Base-by-base conservation (phyloP, 257 asterid genomes). In the Eustoma russellianum region DNA sequence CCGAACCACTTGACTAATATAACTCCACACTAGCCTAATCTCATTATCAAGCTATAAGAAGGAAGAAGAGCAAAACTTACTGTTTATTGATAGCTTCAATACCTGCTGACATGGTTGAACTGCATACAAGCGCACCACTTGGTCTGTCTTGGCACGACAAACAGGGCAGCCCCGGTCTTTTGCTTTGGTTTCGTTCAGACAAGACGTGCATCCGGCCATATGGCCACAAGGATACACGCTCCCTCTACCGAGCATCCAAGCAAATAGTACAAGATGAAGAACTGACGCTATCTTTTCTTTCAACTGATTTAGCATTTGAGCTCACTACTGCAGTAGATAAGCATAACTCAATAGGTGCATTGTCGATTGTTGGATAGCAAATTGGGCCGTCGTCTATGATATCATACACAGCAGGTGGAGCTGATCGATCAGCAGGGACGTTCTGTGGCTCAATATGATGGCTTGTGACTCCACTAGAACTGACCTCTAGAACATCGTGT, bases 191-290 rank as follows among this genome's bases (percentile, higher is more conserved):
- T 85, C 97, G 30, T 65, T 79, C 76, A 89, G 71, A 70, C 97
- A 89, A 9, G 79, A 56, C 95, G 85, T 81, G 83, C 97, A 85
- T 44, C 97, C 97, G 4, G 83, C 95, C 94, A 89, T 77, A 73
- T 89, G 97, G 7, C 97, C 97, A 60, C 97, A 89, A 1, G 97
- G 97, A 89, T 51, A 50, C 97, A 89, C 62, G 94, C 97, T 59
- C 93, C 97, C 79, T 85, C 94, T 2, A 79, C 66, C 0, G 94
- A 30, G 88, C 83, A 53, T 89, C 95, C 52, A 89, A 71, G 64
- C 97, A 89, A 66, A 85, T 79, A 5, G 83, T 73, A 65, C 97
- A 89, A 50, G 75, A 59, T 35, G 85, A 80, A 13, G 94, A 63
- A 50, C 63, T 55, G 14, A 57, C 68, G 15, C 14, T 44, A 38